Evolutionary conservation across 768 basidiomycete genomes (phyloP).

Genomic region (Hygrocybe punicea): DNA sequence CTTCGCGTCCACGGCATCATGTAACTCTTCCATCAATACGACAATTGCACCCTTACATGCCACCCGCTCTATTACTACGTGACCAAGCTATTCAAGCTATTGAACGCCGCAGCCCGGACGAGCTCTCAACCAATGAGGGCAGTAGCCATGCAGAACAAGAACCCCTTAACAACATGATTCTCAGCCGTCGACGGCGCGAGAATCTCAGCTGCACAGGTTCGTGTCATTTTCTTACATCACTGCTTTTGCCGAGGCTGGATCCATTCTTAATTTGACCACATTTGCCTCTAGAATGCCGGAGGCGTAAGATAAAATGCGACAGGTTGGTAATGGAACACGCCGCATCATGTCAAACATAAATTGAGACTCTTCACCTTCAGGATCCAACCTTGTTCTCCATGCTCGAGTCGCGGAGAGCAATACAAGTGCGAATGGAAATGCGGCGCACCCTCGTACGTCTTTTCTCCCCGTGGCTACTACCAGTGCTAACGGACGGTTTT

Average conservation of each 20-base stretch:
- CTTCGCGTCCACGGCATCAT: neutral
- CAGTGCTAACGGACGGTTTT: neutral
- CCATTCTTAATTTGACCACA: neutral
- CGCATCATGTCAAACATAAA: neutral
- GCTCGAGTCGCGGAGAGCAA: neutral
- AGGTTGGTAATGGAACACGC: neutral
- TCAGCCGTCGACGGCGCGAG: neutral
- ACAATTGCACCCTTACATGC: neutral
- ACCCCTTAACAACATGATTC: neutral
- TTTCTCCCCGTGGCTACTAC: neutral
- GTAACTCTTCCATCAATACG: neutral
- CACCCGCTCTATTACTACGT: neutral
- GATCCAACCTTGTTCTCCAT: neutral
- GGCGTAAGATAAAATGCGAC: slow-evolving; percentile 2
- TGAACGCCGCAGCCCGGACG: neutral
- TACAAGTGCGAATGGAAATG: neutral
- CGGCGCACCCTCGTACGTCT: neutral
- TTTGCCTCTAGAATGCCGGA: neutral
- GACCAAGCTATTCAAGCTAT: neutral
- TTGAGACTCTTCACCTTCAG: neutral
- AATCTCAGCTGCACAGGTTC: neutral
- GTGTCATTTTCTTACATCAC: neutral
- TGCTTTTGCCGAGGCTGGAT: neutral
- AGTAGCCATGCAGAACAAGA: slow-evolving; percentile 3
- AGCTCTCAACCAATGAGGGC: neutral